Evolutionary conservation across 306 rosid species (phyloP).

Genomic region (Abrus precatorius): DNA sequence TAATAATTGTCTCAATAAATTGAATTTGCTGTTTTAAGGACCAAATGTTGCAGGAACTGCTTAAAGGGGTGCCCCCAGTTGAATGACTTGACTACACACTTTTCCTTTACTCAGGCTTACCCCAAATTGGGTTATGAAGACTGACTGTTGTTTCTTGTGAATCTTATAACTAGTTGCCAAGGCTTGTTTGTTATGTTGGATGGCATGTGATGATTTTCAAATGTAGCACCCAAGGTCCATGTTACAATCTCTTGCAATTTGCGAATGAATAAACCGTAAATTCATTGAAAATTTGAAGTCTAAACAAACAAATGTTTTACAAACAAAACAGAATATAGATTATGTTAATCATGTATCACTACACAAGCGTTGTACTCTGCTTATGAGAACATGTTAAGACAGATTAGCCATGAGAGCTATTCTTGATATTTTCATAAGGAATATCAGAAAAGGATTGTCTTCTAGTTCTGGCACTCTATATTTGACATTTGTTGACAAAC

Average conservation of each 20-base stretch:
- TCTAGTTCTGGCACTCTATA: constrained; percentile 13
- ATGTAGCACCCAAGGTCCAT: constrained; percentile 3
- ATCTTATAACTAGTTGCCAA: constrained; percentile 15
- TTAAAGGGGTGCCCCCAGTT: neutral
- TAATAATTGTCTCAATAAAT: constrained; percentile 43
- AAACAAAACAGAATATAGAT: neutral
- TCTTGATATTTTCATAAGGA: neutral
- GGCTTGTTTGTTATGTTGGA: constrained; percentile 30
- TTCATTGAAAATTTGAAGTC: neutral
- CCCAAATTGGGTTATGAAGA: constrained; percentile 20
- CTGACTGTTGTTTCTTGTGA: constrained; percentile 3
- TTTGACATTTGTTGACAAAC: neutral
- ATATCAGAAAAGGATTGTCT: neutral
- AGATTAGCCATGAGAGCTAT: neutral
- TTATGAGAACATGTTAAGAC: neutral
- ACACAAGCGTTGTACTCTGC: neutral
- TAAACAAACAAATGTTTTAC: neutral
- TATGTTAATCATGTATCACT: neutral
- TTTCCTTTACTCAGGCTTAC: constrained; percentile 6
- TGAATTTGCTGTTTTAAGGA: constrained; percentile 12
- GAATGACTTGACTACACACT: neutral
- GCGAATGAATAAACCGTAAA: neutral
- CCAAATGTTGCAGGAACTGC: constrained; percentile 26
- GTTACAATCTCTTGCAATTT: neutral
- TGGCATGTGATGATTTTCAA: constrained; percentile 19